Evolutionary conservation across 148 eudicot species (phyloP), one percentile per base, ranked within the genome.

Genomic region (Silene conica): DNA sequence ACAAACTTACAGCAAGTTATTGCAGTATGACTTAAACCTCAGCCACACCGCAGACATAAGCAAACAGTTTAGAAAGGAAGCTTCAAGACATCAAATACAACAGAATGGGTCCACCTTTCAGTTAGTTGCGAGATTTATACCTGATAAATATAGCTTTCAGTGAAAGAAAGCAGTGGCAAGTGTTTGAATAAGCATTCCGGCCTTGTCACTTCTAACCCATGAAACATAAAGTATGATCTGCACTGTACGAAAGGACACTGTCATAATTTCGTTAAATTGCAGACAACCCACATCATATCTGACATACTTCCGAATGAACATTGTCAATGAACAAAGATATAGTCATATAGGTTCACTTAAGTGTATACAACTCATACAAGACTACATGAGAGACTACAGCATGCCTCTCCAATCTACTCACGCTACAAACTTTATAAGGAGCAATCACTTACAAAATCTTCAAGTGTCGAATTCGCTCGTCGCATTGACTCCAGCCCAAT

Each of bases 151-250:
- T 86, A 95, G 81, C 97, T 90, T 75, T 95, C 99, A 22, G 92
- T 87, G 81, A 95, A 95, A 63, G 91, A 92, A 80, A 95, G 97
- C 64, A 89, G 25, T 12, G 97, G 97, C 63, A 95, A 80, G 73
- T 88, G 85, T 89, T 83, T 92, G 84, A 95, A 95, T 67, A 92
- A 70, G 21, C 84, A 75, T 70, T 85, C 86, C 0, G 96, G 89
- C 73, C 72, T 78, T 64, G 80, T 82, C 46, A 81, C 82, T 76
- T 95, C 99, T 96, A 95, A 80, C 70, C 83, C 82, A 68, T 95
- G 99, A 78, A 95, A 95, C 99, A 95, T 90, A 75, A 92, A 90
- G 79, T 95, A 95, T 26, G 99, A 95, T 79, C 97, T 87, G 86
- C 96, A 90, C 99, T 95, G 96, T 81, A 28, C 72, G 63, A 26